phyloP scores from a whole-genome alignment of 2,329 filamentous ascomycete genomes.

The Coccinonectria pachysandricola region DNA sequence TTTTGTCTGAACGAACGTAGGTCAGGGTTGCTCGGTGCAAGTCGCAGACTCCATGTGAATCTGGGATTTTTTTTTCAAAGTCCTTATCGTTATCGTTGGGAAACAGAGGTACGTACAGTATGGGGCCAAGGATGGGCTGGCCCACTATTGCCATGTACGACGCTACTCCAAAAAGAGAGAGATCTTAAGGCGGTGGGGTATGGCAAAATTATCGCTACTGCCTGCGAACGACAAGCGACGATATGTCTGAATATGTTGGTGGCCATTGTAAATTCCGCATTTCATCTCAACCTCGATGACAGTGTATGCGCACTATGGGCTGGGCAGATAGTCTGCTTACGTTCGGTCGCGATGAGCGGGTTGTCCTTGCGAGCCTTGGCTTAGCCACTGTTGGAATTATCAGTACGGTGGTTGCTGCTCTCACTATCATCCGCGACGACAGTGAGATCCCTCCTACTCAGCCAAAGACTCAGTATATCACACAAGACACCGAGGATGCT shows the following conservation, averaged over 20 bases:
- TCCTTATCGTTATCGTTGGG: conserved; percentile 20
- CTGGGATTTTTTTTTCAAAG: conserved; percentile 16
- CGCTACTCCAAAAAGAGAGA: too few species aligned
- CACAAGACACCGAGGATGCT: conserved; percentile 64
- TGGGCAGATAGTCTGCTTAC: conserved; percentile 20
- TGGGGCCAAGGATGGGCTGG: too few species aligned
- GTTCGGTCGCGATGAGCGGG: conserved; percentile 38
- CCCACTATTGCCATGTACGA: too few species aligned
- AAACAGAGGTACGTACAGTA: conserved; percentile 4
- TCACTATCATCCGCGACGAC: conserved; percentile 50
- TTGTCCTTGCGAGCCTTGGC: conserved; percentile 43
- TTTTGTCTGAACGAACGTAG: too few species aligned
- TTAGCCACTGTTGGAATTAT: conserved; percentile 50
- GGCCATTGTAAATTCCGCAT: too few species aligned
- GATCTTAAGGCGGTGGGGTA: conserved; percentile 11
- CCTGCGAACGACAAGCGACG: too few species aligned
- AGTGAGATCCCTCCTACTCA: conserved; percentile 56
- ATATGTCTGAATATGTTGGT: too few species aligned
- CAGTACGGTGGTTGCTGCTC: conserved; percentile 44
- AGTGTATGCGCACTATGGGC: too few species aligned
- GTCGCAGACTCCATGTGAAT: conserved; percentile 2
- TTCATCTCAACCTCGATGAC: too few species aligned
- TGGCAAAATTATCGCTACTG: conserved; percentile 8
- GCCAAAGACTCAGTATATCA: conserved; percentile 62
- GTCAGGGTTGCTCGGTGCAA: too few species aligned